Evolutionary conservation across 805 yeast species (phyloP), one percentile per base, ranked within the genome.

Genomic region (Lachancea mirantina): DNA sequence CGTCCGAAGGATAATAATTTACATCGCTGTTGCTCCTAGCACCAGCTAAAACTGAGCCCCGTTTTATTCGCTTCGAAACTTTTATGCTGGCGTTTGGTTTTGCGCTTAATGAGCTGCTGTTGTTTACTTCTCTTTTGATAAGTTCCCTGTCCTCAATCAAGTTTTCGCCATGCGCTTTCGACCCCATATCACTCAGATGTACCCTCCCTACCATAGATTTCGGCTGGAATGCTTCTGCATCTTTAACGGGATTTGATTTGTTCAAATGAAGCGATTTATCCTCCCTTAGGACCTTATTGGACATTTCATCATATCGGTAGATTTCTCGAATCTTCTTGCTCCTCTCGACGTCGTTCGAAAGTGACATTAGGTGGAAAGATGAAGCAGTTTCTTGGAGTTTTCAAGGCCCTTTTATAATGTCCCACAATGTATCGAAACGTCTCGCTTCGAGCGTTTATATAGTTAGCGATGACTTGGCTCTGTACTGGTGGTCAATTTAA

Each of bases 281-380:
- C 40, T 69, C 72, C 41, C 68, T 61, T 18, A 78, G 65, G 40
- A 84, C 89, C 62, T 78, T 78, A 46, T 78, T 81, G 31, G 94
- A 70, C 87, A 84, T 79, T 50, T 74, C 83, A 52, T 76, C 80
- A 45, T 76, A 74, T 43, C 75, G 68, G 55, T 76, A 78, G 5
- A 53, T 41, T 52, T 56, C 57, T 22, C 45, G 47, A 16, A 56
- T 52, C 34, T 48, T 49, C 28, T 45, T 39, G 19, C 31, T 38
- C 14, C 34, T 36, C 8, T 46, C 49, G 15, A 40, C 30, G 3
- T 18, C 32, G 17, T 35, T 34, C 14, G 36, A 23, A 8, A 35
- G 36, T 11, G 44, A 30, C 52, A 48, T 44, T 16, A n/a, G n/a
- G n/a, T n/a, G n/a, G n/a, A n/a, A n/a, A n/a, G n/a, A n/a, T n/a